Conservation (phyloP, 129 eudicot species). For the Flaveria sonorensis region DNA sequence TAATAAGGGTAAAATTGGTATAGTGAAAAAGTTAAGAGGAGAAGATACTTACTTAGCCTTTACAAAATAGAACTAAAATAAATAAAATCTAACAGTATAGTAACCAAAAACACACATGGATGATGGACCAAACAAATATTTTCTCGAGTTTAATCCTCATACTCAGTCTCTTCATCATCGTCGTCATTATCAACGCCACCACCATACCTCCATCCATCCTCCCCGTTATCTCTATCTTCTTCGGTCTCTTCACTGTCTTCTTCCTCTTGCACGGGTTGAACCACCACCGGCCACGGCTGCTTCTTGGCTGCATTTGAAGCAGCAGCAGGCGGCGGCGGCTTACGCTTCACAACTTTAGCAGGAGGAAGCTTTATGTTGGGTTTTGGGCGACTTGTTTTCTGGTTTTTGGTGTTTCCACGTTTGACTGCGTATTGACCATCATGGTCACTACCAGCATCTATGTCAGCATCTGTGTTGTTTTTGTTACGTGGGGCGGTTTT, state of each 20-base stretch:
- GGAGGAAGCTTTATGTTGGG: slow-evolving; percentile 78
- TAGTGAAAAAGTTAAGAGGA: not conserved
- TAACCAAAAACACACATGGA: slow-evolving; percentile 22
- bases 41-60: not conserved
- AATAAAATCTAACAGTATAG: slow-evolving; percentile 4
- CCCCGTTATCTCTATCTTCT: slow-evolving; percentile 75
- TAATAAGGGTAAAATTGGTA: not conserved
- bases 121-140: not conserved
- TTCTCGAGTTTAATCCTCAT: slow-evolving; percentile 55
- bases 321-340: slow-evolving; percentile 42
- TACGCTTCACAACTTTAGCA: slow-evolving; percentile 58
- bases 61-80: not conserved
- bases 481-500: slow-evolving; percentile 49
- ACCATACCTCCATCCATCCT: slow-evolving; percentile 74
- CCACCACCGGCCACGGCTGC: slow-evolving; percentile 69
- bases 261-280: slow-evolving; percentile 49
- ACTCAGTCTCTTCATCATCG: slow-evolving; percentile 90
- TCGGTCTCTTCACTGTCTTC: slow-evolving; percentile 98
- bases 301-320: slow-evolving; percentile 39
- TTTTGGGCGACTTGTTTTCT: slow-evolving; percentile 62
- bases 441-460: slow-evolving; percentile 86
- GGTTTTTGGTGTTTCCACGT: slow-evolving; percentile 54
- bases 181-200: slow-evolving; percentile 49
- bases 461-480: slow-evolving; percentile 48
- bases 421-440: slow-evolving; percentile 54